These are phyloP conservation scores for Penicillium turbatum DNA, from an alignment of 495 filamentous ascomycete genomes.

Conservation along the genomic window DNA sequence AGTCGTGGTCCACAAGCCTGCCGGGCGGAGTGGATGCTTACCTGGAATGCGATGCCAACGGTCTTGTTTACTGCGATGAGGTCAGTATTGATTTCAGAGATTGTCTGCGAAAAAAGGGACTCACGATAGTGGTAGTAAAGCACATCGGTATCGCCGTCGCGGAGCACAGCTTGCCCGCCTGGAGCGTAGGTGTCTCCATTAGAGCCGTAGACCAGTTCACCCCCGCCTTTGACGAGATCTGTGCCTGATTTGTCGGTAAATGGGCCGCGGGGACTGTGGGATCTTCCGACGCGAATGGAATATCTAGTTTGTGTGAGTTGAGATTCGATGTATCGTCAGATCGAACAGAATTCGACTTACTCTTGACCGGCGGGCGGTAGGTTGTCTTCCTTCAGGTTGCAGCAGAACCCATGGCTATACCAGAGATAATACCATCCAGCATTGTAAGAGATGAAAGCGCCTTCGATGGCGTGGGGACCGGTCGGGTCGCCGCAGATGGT, in stretches of 20 bases:
- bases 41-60: conserved; percentile 37
- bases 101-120: conserved; percentile 4
- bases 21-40: conserved; percentile 17
- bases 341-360: conserved; percentile 34
- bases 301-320: conserved; percentile 26
- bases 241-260: conserved; percentile 38
- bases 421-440: conserved; percentile 66
- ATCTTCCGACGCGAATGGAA: conserved; percentile 44
- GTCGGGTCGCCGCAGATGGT: conserved; percentile 34
- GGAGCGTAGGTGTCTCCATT: conserved; percentile 46
- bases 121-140: conserved; percentile 49
- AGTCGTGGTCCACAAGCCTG: conserved; percentile 17
- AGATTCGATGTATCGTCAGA: neutral
- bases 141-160: conserved; percentile 31
- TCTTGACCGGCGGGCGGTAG: conserved; percentile 56
- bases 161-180: conserved; percentile 42
- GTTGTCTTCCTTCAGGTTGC: conserved; percentile 46
- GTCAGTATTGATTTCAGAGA: conserved; percentile 7
- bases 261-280: conserved; percentile 32
- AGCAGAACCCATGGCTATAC: conserved; percentile 67
- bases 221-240: conserved; percentile 40
- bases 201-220: conserved; percentile 43
- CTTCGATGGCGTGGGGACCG: conserved; percentile 40
- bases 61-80: conserved; percentile 37
- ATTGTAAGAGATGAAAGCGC: conserved; percentile 52